Base-by-base conservation (phyloP, 352 stramenopile genomes). In the Blastocystis sp. region DNA sequence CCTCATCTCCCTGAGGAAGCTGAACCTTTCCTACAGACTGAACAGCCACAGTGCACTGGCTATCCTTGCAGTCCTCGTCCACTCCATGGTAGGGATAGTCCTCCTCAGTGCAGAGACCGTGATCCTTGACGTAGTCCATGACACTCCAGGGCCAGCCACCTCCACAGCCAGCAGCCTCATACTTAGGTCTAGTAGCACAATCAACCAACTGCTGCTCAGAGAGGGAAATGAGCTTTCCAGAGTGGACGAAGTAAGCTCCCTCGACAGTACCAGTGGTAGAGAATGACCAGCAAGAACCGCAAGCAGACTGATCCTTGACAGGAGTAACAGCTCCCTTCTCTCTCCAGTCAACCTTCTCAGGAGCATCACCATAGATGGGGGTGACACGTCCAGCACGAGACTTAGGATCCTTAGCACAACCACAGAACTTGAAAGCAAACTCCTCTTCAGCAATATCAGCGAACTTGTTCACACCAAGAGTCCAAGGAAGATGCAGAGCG, bases 251-350 rank as follows among this genome's bases (percentile, higher is more conserved):
- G 90, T 96, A 93, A 2, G 93, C 94, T 11, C 94, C 94, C 91
- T 98, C 95, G 1, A 97, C 90, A 4, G 93, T 95, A 2, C 94
- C 94, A 5, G 95, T 92, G 0, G 94, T 95, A 13, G 95, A 98
- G 87, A 98, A 98, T 11, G 96, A 95, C 96, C 96, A 98, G 92
- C 96, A 98, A 51, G 95, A 98, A 30, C 96, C 96, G 89, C 96
- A 98, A 82, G 94, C 93, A 17, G 94, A 94, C 91, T 98, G 96
- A 81, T 96, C 97, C 90, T 98, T 97, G 44, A 98, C 92, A 22
- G 93, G 90, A 3, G 93, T 97, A 17, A 98, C 95, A 73, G 92
- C 92, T 64, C 92, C 93, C 57, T 91, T 90, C 40, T 93, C 87
- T 88, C 92, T 90, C 93, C 93, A 95, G 90, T 95, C 93, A 0